These are phyloP conservation scores for Globisporangium camurandrum DNA, from an alignment of 352 stramenopile genomes.

Conservation along the genomic window DNA sequence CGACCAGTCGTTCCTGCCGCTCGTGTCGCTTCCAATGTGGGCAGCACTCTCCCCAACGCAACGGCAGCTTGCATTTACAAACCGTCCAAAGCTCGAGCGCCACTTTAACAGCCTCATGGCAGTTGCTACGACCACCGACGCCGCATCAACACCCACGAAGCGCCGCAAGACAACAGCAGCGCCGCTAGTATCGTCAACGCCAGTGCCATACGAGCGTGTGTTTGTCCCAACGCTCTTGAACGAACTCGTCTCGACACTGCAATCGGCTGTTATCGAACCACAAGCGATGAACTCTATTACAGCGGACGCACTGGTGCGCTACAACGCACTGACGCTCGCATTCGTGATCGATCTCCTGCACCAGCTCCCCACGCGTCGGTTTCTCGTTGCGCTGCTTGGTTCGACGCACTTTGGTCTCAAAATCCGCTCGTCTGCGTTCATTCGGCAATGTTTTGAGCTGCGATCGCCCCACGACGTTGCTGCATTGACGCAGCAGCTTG, in stretches of 20 bases:
- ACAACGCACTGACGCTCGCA: slow-evolving; percentile 60
- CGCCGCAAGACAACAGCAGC: slow-evolving; percentile 22
- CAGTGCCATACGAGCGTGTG: slow-evolving; percentile 17
- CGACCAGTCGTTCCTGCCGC: slow-evolving; percentile 33
- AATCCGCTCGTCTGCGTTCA: slow-evolving; percentile 29
- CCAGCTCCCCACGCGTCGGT: slow-evolving; percentile 87
- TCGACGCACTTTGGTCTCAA: slow-evolving; percentile 45
- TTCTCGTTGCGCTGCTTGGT: slow-evolving; percentile 60
- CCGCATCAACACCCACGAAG: slow-evolving; percentile 18
- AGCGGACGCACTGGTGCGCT: slow-evolving; percentile 17
- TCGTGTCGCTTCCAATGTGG: slow-evolving; percentile 63
- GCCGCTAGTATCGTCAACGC: neutral
- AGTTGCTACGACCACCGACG: neutral
- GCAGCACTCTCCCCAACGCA: slow-evolving; percentile 46
- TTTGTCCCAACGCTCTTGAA: slow-evolving; percentile 31
- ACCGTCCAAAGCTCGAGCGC: slow-evolving; percentile 53
- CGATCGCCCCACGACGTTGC: slow-evolving; percentile 25
- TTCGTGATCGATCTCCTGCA: slow-evolving; percentile 82
- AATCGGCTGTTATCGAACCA: slow-evolving; percentile 15
- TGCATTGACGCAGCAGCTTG: slow-evolving; percentile 54
- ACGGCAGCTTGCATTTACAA: slow-evolving; percentile 50
- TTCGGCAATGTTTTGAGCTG: slow-evolving; percentile 32
- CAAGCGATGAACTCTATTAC: neutral
- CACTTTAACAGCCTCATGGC: slow-evolving; percentile 48
- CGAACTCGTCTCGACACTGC: slow-evolving; percentile 37